These are phyloP conservation scores for Cichorium intybus DNA, from an alignment of 140 eudicot genomes.

Conservation along the genomic window DNA sequence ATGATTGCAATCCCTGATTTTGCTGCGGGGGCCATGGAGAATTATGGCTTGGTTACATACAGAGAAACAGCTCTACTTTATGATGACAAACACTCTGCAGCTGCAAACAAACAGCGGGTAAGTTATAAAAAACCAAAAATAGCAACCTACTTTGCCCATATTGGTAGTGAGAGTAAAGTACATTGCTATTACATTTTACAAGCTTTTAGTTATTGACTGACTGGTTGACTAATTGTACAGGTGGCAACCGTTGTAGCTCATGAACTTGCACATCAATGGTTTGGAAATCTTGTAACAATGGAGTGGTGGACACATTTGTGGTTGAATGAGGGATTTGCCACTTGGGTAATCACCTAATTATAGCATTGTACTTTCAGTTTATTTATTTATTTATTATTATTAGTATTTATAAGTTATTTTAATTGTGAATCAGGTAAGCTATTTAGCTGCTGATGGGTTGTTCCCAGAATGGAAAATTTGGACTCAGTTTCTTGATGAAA, in stretches of 20 bases:
- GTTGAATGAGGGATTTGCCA: slow-evolving; percentile 99
- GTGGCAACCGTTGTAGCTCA: slow-evolving; percentile 96
- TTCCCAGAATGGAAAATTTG: slow-evolving; percentile 98
- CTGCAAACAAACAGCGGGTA: slow-evolving; percentile 98
- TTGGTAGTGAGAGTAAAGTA: no score
- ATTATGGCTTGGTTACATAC: slow-evolving; percentile 94
- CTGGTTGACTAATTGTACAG: slow-evolving; percentile 34
- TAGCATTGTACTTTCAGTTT: slow-evolving; percentile 4
- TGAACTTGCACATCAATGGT: slow-evolving; percentile 99
- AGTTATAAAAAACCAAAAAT: not conserved
- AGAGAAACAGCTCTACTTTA: slow-evolving; percentile 88
- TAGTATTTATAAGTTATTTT: slow-evolving; percentile 1
- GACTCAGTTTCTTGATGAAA: slow-evolving; percentile 96
- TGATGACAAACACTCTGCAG: slow-evolving; percentile 97
- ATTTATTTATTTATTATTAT: not conserved
- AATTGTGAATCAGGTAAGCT: slow-evolving; percentile 62
- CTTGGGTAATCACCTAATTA: slow-evolving; percentile 64
- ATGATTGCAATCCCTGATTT: slow-evolving; percentile 99
- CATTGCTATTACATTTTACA: no score
- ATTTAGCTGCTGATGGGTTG: slow-evolving; percentile 83
- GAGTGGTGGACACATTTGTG: slow-evolving; percentile 99
- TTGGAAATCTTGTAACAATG: slow-evolving; percentile 99
- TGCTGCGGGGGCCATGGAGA: slow-evolving; percentile 99
- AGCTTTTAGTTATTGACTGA: not conserved
- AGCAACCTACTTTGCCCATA: no score